Evolutionary conservation across 179 eudicot species (phyloP).

Genomic region (Kewa caespitosa): DNA sequence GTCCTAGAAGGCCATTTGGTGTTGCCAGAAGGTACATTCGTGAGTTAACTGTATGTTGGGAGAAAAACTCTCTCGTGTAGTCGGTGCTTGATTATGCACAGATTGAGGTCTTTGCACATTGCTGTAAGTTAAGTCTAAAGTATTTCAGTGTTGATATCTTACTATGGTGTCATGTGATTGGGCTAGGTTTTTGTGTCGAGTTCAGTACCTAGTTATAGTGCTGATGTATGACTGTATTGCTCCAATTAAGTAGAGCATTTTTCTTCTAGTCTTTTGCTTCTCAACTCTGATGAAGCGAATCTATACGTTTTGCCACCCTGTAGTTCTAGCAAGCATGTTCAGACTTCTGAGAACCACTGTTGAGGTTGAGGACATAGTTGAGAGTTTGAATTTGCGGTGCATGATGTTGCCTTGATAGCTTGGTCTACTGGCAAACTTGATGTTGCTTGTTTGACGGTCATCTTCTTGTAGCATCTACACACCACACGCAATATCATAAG

Average conservation of each 20-base stretch:
- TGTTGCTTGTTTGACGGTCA: neutral
- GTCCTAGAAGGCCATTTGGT: slow-evolving; percentile 51
- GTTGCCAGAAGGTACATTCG: slow-evolving; percentile 27
- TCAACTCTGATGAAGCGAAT: too few relatives aligned
- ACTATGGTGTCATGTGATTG: neutral
- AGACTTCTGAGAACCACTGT: neutral
- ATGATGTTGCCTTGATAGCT: neutral
- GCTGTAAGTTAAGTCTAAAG: too few relatives aligned
- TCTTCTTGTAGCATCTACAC: neutral
- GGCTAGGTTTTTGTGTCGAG: neutral
- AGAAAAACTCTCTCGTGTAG: neutral
- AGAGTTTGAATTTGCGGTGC: neutral
- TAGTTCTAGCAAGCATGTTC: neutral
- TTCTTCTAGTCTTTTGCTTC: too few relatives aligned
- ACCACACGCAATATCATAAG: neutral
- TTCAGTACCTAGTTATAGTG: neutral
- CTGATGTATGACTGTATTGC: too few relatives aligned
- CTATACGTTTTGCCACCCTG: neutral
- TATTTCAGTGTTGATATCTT: neutral
- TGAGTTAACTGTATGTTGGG: neutral
- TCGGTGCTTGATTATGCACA: neutral
- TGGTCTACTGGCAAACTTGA: neutral
- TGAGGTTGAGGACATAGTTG: neutral
- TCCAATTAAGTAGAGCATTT: too few relatives aligned
- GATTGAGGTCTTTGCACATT: too few relatives aligned